These are phyloP conservation scores for Ettlia oleoabundans DNA, from an alignment of 139 green algal species.

Conservation along the genomic window DNA sequence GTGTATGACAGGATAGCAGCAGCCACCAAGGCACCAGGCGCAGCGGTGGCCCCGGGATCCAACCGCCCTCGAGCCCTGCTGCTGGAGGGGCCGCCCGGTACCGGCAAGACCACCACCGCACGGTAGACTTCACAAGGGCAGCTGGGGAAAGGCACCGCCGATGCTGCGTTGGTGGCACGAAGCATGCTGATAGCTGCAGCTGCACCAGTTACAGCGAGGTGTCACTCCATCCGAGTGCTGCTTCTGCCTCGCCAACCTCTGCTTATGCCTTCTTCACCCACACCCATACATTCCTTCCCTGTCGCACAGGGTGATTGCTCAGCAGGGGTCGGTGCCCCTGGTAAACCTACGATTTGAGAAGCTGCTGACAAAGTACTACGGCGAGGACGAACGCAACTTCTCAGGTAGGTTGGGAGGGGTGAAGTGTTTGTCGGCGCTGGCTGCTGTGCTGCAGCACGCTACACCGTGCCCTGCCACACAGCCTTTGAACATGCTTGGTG, in stretches of 20 bases:
- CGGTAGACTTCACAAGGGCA: too few species aligned
- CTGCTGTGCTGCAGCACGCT: not conserved
- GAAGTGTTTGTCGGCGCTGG: not conserved
- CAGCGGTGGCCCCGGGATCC: too few species aligned
- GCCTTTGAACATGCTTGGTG: too few species aligned
- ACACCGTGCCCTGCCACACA: not conserved
- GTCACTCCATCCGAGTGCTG: not conserved
- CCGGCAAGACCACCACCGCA: not conserved
- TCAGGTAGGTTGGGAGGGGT: not conserved
- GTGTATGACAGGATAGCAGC: not conserved
- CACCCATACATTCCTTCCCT: not conserved
- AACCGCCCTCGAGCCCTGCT: not conserved
- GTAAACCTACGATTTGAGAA: not conserved
- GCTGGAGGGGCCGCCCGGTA: not conserved
- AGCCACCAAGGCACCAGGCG: not conserved
- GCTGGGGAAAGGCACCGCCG: too few species aligned
- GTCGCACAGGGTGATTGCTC: not conserved
- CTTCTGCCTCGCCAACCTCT: not conserved
- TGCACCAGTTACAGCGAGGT: not conserved
- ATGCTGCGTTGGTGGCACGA: not conserved
- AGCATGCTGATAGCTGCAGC: not conserved
- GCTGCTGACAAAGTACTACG: not conserved
- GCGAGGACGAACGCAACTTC: not conserved
- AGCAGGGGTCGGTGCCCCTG: not conserved
- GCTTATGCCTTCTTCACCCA: not conserved